A percentile compares a stretch with the other conserved stretches of the same genome.
Evolutionary conservation across 179 eudicot species (phyloP).

Genomic region (Carnegiea gigantea): DNA sequence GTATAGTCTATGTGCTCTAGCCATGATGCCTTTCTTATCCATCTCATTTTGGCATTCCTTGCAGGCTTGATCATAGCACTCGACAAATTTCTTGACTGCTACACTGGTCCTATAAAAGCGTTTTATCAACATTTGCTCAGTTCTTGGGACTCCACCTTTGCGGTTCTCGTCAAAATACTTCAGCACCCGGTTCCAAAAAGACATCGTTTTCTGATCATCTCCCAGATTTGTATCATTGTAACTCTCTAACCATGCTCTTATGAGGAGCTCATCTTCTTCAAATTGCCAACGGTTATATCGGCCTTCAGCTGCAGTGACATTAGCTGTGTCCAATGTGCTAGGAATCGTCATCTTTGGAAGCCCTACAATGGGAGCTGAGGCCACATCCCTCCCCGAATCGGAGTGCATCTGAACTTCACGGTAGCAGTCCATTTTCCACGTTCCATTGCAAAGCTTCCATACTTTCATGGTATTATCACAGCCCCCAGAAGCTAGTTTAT

Average conservation of each 20-base stretch:
- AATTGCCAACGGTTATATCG: neutral
- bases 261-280: neutral
- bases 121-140: neutral
- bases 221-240: neutral
- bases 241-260: neutral
- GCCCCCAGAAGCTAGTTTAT: conserved; percentile 83
- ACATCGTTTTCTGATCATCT: neutral
- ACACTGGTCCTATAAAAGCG: neutral
- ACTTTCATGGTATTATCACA: conserved; percentile 77
- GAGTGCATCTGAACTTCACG: neutral
- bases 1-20: neutral
- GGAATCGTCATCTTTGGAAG: neutral
- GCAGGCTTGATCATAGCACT: neutral
- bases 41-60: neutral
- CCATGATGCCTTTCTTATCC: neutral
- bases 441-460: conserved; percentile 73
- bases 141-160: neutral
- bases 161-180: neutral
- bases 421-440: conserved; percentile 64
- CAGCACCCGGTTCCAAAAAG: neutral
- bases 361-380: conserved; percentile 51
- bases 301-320: neutral
- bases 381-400: conserved; percentile 54
- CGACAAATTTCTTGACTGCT: neutral
- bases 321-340: neutral